Percentiles rank a stretch among this genome's conserved stretches.
These are phyloP conservation scores for Trypanosomatidae sp. DNA, from an alignment of 208 protist species.

Conservation along the genomic window DNA sequence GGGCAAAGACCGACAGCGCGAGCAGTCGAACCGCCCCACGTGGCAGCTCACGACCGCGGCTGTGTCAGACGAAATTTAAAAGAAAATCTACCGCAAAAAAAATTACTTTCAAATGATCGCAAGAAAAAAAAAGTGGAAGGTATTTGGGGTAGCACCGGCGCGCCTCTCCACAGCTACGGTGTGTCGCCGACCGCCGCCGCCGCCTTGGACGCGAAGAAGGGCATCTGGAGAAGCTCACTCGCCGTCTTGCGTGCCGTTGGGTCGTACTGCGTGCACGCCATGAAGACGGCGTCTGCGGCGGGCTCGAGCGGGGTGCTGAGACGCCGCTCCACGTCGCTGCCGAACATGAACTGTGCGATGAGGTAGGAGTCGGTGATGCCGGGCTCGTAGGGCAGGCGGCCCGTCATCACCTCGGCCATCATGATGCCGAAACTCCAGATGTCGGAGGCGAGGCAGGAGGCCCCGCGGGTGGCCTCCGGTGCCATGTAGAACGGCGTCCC, in stretches of 20 bases:
- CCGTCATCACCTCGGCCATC: slow-evolving; percentile 64
- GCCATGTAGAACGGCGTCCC: slow-evolving; percentile 80
- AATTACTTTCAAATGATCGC: no score
- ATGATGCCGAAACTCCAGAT: slow-evolving; percentile 89
- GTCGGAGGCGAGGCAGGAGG: slow-evolving; percentile 43
- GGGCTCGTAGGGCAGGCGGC: slow-evolving; percentile 48
- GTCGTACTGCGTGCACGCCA: slow-evolving; percentile 40
- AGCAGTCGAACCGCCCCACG: no score
- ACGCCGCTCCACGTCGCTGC: slow-evolving; percentile 33
- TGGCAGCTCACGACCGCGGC: no score
- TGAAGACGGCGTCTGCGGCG: slow-evolving; percentile 47
- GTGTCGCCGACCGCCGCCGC: no score
- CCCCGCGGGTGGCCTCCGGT: slow-evolving; percentile 57
- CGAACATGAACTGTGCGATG: slow-evolving; percentile 40
- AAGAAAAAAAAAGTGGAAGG: no score
- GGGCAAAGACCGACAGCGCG: no score
- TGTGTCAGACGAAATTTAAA: no score
- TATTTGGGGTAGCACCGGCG: no score
- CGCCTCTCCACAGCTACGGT: no score
- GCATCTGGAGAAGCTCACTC: slow-evolving; percentile 40
- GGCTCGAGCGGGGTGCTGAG: slow-evolving; percentile 26
- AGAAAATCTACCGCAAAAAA: no score
- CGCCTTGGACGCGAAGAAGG: slow-evolving; percentile 37
- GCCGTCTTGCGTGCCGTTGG: slow-evolving; percentile 44
- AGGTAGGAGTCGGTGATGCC: slow-evolving; percentile 28